Evolutionary conservation across 2,329 filamentous ascomycete genomes (phyloP).

Genomic region (Chaetomium sp.): DNA sequence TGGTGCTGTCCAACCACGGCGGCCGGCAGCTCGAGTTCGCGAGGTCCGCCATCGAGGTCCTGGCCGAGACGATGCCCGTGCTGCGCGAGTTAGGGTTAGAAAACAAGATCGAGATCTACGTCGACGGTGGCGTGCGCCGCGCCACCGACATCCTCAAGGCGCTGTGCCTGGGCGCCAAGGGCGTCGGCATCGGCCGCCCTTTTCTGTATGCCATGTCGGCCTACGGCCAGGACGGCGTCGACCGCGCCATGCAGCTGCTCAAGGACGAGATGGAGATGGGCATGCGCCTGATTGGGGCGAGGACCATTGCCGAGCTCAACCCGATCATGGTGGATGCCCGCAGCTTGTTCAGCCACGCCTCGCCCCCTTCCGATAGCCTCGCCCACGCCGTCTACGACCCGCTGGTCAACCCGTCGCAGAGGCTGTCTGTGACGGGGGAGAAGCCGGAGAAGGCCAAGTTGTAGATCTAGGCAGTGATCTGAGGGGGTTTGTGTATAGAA

Average conservation of each 20-base stretch:
- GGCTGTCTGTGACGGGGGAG: conserved; percentile 41
- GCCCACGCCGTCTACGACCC: conserved; percentile 56
- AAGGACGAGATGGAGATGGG: conserved; percentile 99
- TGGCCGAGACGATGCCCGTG: conserved; percentile 91
- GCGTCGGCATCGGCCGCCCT: conserved; percentile 90
- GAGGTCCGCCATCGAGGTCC: conserved; percentile 82
- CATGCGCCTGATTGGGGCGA: conserved; percentile 89
- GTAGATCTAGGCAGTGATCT: conserved; percentile 36
- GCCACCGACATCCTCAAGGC: conserved; percentile 96
- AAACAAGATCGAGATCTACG: conserved; percentile 78
- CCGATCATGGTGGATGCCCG: conserved; percentile 78
- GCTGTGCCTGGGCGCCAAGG: conserved; percentile 85
- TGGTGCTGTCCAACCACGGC: conserved; percentile 95
- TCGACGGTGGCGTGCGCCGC: conserved; percentile 88
- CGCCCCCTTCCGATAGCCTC: conserved; percentile 53
- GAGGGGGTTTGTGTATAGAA: conserved; percentile 5
- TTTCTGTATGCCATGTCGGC: conserved; percentile 96
- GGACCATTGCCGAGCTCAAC: conserved; percentile 73
- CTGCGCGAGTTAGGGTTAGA: conserved; percentile 73
- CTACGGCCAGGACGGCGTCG: conserved; percentile 84
- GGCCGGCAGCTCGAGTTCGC: conserved; percentile 93
- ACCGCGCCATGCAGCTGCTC: conserved; percentile 87
- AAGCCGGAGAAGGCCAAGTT: conserved; percentile 48
- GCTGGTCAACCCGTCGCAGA: conserved; percentile 54
- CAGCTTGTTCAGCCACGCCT: conserved; percentile 61